Evolutionary conservation across 495 filamentous ascomycete species (phyloP).

Genomic region (Aspergillus ostianus): DNA sequence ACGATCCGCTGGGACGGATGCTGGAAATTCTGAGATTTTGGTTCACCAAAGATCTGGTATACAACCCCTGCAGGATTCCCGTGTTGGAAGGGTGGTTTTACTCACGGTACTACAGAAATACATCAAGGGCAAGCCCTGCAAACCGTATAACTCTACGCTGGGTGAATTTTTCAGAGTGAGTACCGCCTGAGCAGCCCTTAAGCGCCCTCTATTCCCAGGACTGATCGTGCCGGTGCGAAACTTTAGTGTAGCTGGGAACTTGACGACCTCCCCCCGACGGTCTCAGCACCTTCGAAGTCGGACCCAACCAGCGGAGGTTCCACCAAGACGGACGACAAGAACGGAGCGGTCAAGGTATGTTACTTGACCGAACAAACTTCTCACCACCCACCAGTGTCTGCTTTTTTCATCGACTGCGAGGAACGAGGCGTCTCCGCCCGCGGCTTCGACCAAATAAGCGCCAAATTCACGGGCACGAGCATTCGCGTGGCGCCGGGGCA

Average conservation of each 20-base stretch:
- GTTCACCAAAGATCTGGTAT: conserved; percentile 94
- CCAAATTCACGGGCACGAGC: conserved; percentile 96
- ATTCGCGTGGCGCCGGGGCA: conserved; percentile 86
- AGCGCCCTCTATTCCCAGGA: neutral
- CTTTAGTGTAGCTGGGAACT: conserved; percentile 90
- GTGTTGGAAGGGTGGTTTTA: conserved; percentile 5
- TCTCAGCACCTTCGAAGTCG: conserved; percentile 38
- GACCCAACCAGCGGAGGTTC: conserved; percentile 37
- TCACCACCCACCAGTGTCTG: conserved; percentile 95
- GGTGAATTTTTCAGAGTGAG: conserved; percentile 96
- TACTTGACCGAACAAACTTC: conserved; percentile 98
- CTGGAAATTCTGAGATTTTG: conserved; percentile 91
- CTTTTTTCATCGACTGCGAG: conserved; percentile 90
- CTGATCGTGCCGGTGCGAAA: conserved; percentile 13
- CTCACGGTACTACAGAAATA: conserved; percentile 66
- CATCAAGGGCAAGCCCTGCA: conserved; percentile 96
- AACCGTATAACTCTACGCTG: conserved; percentile 94
- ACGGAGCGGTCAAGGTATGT: conserved; percentile 70
- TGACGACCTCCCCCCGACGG: conserved; percentile 58
- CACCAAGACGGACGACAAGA: conserved; percentile 32
- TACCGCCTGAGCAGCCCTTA: conserved; percentile 10
- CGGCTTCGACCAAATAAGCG: conserved; percentile 92
- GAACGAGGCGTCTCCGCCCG: conserved; percentile 85
- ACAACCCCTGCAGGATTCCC: conserved; percentile 16
- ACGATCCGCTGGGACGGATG: conserved; percentile 88